Conservation (phyloP, 2,329 filamentous ascomycete genomes). For the Colletotrichum sp. region DNA sequence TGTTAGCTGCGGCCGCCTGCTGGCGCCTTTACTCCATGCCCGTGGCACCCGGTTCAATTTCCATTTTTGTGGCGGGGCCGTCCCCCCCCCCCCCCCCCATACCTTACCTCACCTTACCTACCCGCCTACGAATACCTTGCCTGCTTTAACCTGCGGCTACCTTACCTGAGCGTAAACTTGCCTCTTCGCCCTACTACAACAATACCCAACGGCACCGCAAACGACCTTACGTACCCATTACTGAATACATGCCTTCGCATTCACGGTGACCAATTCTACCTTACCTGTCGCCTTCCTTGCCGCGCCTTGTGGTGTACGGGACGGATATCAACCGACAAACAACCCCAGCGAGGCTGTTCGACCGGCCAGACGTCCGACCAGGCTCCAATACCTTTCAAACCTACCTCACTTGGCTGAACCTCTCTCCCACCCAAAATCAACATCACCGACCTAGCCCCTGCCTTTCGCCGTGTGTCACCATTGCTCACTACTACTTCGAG, state of each 20-base stretch:
- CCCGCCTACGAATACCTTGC: neutral
- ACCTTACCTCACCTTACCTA: neutral
- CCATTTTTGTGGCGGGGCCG: neutral
- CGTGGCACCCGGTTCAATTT: neutral
- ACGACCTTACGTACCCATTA: constrained; percentile 7
- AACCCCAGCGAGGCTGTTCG: neutral
- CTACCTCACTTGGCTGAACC: neutral
- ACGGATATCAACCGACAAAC: neutral
- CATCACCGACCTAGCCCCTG: neutral
- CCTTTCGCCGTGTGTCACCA: neutral
- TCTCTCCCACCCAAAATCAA: neutral
- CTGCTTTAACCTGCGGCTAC: neutral
- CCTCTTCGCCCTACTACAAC: neutral
- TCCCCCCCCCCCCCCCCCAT: neutral
- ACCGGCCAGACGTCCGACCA: neutral
- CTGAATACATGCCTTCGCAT: neutral
- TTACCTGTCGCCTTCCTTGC: neutral
- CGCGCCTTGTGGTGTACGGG: neutral
- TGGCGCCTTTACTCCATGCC: too few species aligned
- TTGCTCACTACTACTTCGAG: neutral
- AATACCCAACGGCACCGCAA: neutral
- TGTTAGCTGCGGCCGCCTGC: too few species aligned
- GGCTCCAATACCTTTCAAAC: neutral
- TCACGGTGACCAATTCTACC: neutral
- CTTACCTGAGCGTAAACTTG: neutral